A percentile compares a stretch with the other conserved stretches of the same genome.
These are phyloP conservation scores for Fraxinus latifolia DNA, from an alignment of 305 asterid genomes.

Conservation along the genomic window DNA sequence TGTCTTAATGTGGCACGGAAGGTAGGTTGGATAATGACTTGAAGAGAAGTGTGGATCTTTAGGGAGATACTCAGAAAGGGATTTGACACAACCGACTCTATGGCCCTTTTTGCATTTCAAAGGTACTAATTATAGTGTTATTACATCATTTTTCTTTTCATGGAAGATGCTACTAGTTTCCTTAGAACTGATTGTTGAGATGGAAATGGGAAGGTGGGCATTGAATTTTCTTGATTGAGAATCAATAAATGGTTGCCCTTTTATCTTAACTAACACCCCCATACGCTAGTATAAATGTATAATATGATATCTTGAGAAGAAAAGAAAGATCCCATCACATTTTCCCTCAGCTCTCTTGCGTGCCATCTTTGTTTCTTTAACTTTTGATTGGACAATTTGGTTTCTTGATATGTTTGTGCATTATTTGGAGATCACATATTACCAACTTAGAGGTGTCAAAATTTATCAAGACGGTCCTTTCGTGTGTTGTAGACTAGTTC, in stretches of 20 bases:
- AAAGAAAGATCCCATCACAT: background rate
- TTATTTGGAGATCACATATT: background rate
- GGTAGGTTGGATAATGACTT: constrained; percentile 59
- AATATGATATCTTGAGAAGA: background rate
- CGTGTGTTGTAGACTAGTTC: no score
- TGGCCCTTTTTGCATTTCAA: constrained; percentile 35
- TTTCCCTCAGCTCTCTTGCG: background rate
- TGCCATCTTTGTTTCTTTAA: background rate
- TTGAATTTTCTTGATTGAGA: background rate
- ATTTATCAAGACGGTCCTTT: background rate
- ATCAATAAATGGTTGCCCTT: background rate
- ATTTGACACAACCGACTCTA: constrained; percentile 46
- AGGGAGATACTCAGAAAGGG: constrained; percentile 66
- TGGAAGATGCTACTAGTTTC: constrained; percentile 21
- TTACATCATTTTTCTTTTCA: constrained; percentile 10
- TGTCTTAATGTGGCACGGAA: constrained; percentile 67
- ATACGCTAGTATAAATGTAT: background rate
- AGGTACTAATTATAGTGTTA: constrained; percentile 4
- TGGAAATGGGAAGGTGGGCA: background rate
- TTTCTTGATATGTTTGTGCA: background rate
- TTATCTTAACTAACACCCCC: background rate
- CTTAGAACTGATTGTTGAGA: constrained; percentile 8
- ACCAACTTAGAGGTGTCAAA: background rate
- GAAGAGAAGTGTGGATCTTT: constrained; percentile 66
- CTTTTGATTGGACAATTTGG: background rate